These are phyloP conservation scores for Leccinum broughii DNA, from an alignment of 768 basidiomycete genomes.

Conservation along the genomic window DNA sequence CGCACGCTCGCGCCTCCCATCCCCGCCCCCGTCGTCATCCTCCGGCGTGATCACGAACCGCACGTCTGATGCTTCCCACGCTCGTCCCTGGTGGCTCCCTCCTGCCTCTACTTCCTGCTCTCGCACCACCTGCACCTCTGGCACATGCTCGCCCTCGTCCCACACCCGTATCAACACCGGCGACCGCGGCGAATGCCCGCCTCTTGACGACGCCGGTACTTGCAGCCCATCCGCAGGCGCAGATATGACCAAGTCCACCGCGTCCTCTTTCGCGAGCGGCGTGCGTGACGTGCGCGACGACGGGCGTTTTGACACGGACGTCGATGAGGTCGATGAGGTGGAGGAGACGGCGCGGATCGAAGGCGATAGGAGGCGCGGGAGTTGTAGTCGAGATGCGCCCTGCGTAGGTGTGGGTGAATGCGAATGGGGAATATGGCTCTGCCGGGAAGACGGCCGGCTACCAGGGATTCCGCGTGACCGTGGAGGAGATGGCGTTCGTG, in stretches of 20 bases:
- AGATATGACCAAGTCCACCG: constrained; percentile 81
- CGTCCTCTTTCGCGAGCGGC: constrained; percentile 51
- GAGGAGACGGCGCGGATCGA: neutral
- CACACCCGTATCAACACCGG: constrained; percentile 29
- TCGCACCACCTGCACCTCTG: neutral
- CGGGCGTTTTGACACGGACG: neutral
- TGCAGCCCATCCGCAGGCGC: constrained; percentile 15
- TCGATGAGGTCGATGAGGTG: neutral
- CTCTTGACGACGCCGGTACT: constrained; percentile 18
- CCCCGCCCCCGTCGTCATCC: neutral
- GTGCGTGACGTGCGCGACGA: neutral
- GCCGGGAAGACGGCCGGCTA: constrained; percentile 12
- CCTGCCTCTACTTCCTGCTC: neutral
- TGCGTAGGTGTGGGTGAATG: constrained; percentile 9
- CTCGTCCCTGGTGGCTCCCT: neutral
- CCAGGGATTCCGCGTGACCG: constrained; percentile 8
- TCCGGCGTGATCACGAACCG: constrained; percentile 9
- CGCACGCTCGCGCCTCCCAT: neutral
- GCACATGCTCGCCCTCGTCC: constrained; percentile 11
- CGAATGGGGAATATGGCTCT: neutral
- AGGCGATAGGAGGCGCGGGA: constrained; percentile 14
- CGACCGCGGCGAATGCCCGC: constrained; percentile 17
- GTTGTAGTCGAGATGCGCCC: constrained; percentile 8
- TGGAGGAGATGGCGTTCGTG: constrained; percentile 13
- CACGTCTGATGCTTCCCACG: neutral